A percentile compares a stretch with the other conserved stretches of the same genome.
Conservation (phyloP, 345 rosid genomes). For the Eucalyptus tenuipes region DNA sequence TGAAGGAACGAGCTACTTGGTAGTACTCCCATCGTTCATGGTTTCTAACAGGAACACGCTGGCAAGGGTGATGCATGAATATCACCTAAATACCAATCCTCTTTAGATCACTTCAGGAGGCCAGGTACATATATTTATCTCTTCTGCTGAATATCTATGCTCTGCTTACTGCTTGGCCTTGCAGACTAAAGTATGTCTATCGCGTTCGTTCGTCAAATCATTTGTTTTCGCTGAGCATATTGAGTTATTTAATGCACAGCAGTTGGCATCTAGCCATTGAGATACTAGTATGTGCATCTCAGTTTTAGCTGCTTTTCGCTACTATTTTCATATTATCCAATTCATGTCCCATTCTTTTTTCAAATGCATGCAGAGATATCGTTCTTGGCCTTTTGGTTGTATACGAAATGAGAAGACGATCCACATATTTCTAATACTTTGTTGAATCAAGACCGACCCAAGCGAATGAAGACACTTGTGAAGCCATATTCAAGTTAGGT, state of each 20-base stretch:
- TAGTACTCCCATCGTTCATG: background rate
- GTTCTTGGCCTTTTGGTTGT: background rate
- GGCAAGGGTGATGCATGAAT: background rate
- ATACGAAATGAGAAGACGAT: background rate
- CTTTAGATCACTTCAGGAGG: background rate
- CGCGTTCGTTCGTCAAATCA: accelerated
- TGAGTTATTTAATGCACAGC: background rate
- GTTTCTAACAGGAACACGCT: accelerated
- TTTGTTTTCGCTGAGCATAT: background rate
- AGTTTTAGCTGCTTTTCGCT: background rate
- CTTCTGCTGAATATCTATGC: accelerated
- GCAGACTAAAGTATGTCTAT: background rate
- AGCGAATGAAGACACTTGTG: background rate
- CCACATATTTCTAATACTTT: accelerated
- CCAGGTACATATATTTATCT: background rate
- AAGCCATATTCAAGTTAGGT: background rate
- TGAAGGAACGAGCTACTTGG: background rate
- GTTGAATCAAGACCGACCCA: background rate
- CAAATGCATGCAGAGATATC: background rate
- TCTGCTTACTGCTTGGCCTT: background rate
- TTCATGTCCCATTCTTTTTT: background rate
- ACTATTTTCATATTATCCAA: background rate
- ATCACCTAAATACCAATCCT: background rate
- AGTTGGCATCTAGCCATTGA: background rate
- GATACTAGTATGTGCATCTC: background rate